A percentile compares a stretch with the other conserved stretches of the same genome.
phyloP scores from a whole-genome alignment of 176 grass and related monocot genomes.

The Puccinellia tenuiflora region DNA sequence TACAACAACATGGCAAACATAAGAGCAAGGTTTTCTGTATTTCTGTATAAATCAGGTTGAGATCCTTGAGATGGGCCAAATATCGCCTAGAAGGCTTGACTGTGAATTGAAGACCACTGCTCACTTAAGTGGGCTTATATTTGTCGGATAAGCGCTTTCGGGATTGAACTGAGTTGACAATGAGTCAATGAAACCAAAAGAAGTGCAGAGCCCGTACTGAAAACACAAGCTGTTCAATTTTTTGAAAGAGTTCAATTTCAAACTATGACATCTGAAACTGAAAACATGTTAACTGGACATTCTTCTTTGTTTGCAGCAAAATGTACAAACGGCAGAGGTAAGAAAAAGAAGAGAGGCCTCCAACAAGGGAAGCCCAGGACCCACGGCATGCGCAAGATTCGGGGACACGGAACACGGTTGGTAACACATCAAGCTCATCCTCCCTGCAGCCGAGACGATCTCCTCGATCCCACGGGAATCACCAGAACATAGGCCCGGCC shows the following conservation, averaged over 20 bases:
- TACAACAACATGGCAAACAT: too few relatives aligned
- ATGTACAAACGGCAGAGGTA: neutral
- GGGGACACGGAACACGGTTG: neutral
- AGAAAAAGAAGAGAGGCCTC: neutral
- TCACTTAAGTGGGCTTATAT: neutral
- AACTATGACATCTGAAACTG: neutral
- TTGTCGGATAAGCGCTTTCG: too few relatives aligned
- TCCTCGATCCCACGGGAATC: neutral
- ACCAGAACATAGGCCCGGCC: neutral
- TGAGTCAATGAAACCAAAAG: too few relatives aligned
- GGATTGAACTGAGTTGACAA: too few relatives aligned
- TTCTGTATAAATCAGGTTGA: neutral
- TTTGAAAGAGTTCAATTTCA: neutral
- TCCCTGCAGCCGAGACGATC: neutral
- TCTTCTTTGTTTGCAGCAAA: neutral
- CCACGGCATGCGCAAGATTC: neutral
- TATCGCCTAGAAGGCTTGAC: neutral
- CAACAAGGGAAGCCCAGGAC: neutral
- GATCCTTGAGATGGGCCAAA: neutral
- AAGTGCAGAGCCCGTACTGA: neutral
- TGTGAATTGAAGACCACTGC: neutral
- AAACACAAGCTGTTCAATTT: neutral
- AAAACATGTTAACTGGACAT: neutral
- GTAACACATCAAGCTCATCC: neutral
- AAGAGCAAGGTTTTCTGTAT: too few relatives aligned